A percentile compares a stretch with the other conserved stretches of the same genome.
Evolutionary conservation across 768 basidiomycete genomes (phyloP).

Genomic region (Boletellus ananas): DNA sequence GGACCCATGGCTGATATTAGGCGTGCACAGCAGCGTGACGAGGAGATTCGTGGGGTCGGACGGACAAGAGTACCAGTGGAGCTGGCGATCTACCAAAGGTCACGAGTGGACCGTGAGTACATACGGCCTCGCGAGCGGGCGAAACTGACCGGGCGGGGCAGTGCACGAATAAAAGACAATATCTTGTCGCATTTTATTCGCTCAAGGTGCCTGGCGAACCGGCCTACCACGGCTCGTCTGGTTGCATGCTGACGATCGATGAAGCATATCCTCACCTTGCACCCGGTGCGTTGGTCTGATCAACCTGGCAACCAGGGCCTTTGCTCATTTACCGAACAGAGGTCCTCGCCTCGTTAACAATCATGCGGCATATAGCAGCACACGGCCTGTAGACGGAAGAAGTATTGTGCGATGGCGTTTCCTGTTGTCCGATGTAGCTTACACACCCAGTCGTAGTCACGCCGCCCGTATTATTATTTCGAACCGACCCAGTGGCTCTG

Average conservation of each 20-base stretch:
- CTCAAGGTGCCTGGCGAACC: constrained; percentile 55
- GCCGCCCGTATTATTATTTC: constrained; percentile 13
- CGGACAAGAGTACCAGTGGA: constrained; percentile 61
- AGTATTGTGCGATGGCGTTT: neutral
- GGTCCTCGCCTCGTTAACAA: constrained; percentile 54
- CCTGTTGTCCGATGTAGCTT: constrained; percentile 11
- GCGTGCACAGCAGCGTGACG: constrained; percentile 35
- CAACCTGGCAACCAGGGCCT: constrained; percentile 6
- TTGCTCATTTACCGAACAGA: constrained; percentile 37
- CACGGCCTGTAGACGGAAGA: constrained; percentile 36
- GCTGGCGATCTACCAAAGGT: constrained; percentile 41
- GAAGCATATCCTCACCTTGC: constrained; percentile 56
- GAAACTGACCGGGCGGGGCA: constrained; percentile 22
- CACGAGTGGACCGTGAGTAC: constrained; percentile 64
- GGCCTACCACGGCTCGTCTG: constrained; percentile 50
- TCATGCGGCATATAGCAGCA: constrained; percentile 59
- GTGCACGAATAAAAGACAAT: constrained; percentile 53
- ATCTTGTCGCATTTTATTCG: constrained; percentile 58
- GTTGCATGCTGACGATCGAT: constrained; percentile 60
- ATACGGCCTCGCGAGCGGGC: neutral
- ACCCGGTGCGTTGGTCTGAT: constrained; percentile 40
- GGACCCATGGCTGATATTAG: constrained; percentile 2
- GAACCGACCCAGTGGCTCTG: constrained; percentile 4
- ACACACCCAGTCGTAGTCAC: constrained; percentile 5
- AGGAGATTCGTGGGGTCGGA: constrained; percentile 59